These are phyloP conservation scores for Lachancea cidri DNA, from an alignment of 805 yeast species.

Conservation along the genomic window DNA sequence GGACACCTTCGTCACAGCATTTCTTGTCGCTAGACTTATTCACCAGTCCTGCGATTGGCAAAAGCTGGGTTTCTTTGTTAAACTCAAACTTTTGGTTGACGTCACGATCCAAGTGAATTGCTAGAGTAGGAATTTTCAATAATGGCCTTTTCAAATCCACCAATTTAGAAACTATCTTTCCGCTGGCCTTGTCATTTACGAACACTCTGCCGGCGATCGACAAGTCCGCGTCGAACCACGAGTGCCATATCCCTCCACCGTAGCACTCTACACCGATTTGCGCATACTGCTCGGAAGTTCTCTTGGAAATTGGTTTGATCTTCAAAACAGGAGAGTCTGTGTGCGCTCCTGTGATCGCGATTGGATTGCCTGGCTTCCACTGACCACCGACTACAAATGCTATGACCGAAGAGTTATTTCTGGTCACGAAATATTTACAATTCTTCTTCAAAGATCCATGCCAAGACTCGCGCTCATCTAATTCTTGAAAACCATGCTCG, in stretches of 20 bases:
- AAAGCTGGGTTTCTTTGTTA: slow-evolving; percentile 79
- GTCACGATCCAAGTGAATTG: slow-evolving; percentile 82
- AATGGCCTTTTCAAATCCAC: slow-evolving; percentile 80
- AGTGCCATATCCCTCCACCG: slow-evolving; percentile 95
- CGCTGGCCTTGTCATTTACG: slow-evolving; percentile 44
- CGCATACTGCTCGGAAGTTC: slow-evolving; percentile 63
- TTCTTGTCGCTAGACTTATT: slow-evolving; percentile 18
- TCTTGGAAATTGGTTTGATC: slow-evolving; percentile 80
- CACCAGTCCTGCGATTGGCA: slow-evolving; percentile 75
- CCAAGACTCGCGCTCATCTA: slow-evolving; percentile 74
- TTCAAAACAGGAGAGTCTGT: slow-evolving; percentile 91
- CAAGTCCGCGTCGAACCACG: slow-evolving; percentile 95
- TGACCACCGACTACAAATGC: slow-evolving; percentile 78
- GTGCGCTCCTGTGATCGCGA: slow-evolving; percentile 91
- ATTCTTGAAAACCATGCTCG: slow-evolving; percentile 64
- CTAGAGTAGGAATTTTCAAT: slow-evolving; percentile 88
- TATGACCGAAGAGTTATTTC: slow-evolving; percentile 84
- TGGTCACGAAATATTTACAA: slow-evolving; percentile 76
- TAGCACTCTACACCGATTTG: slow-evolving; percentile 92
- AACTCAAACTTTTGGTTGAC: slow-evolving; percentile 77
- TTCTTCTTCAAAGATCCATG: slow-evolving; percentile 45
- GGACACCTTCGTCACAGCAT: slow-evolving; percentile 45
- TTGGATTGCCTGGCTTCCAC: slow-evolving; percentile 72
- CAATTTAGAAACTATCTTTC: slow-evolving; percentile 55
- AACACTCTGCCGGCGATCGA: slow-evolving; percentile 89